Base-by-base conservation (phyloP, 2,329 filamentous ascomycete genomes). In the Xylaria sp. region DNA sequence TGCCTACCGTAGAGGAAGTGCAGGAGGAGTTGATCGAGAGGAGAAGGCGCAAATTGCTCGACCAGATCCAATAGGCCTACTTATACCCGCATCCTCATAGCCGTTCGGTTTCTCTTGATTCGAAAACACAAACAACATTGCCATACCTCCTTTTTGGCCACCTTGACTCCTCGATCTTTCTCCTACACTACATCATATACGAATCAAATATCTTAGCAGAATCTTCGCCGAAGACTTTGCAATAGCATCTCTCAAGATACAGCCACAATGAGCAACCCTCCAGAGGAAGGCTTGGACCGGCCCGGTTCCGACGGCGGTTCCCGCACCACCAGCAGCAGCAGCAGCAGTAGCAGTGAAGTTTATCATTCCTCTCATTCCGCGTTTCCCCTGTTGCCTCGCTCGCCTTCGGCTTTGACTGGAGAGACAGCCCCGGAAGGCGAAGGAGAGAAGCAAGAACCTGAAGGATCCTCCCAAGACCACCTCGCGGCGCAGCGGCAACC, bases 1-100 rank as follows among this genome's bases (percentile, higher is more conserved):
- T 97, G 66, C 94, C 94, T 7, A 92, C 89, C 4, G 74, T 91
- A 52, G 91, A 96, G 18, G 91, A 97, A 71, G 93, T 97, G n/a
- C 91, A 97, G 73, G 85, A 92, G 68, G 94, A 97, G 73, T 76
- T 99, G 63, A 82, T 99, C 50, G 92, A 97, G 62, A 82, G 93
- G 74, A 84, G 92, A 73, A 86, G 91, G 71, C 83, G 87, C 73
- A 91, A 88, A 71, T 76, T 99, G 57, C 75, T 99, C 63, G 91
- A 97, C 65, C 93, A 94, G 75, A 80, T 95, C 29, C 60, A 70
- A 56, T 69, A 64, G 48, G 26, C 2, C 13, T 44, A 4, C 39
- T 26, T 17, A 21, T 16, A 49, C 50, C 77, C 75, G 47, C 79
- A 38, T 39, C 20, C 26, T 22, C 22, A 7, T 37, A 18, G 19